Evolutionary conservation across 2,329 filamentous ascomycete genomes (phyloP).

Genomic region (Xylaria sp.): DNA sequence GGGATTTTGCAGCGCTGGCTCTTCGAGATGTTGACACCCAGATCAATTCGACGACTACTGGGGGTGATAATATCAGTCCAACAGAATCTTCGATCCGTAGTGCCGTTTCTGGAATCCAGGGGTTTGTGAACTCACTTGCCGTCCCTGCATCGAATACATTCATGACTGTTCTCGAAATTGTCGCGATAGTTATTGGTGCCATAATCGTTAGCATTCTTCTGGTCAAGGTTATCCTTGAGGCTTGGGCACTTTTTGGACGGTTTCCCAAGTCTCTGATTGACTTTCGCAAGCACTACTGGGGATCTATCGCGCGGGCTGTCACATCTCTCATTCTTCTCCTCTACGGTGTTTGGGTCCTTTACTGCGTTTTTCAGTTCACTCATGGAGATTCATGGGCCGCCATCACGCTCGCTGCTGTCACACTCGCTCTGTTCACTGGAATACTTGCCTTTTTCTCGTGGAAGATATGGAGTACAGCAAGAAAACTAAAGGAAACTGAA

Average conservation of each 20-base stretch:
- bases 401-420: constrained; percentile 81
- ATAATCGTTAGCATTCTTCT: constrained; percentile 88
- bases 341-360: constrained; percentile 94
- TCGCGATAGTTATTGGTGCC: constrained; percentile 82
- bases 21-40: constrained; percentile 58
- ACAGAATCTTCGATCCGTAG: constrained; percentile 47
- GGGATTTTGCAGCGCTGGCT: constrained; percentile 55
- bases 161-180: constrained; percentile 90
- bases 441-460: constrained; percentile 83
- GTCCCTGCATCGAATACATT: constrained; percentile 92
- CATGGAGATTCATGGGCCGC: constrained; percentile 94
- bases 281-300: constrained; percentile 97
- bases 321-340: constrained; percentile 88
- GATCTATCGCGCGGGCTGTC: constrained; percentile 84
- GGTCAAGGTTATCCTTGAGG: constrained; percentile 88
- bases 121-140: constrained; percentile 79
- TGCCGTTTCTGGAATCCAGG: constrained; percentile 76
- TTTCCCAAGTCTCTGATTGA: constrained; percentile 80
- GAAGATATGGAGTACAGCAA: constrained; percentile 80
- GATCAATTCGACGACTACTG: constrained; percentile 47
- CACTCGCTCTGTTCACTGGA: constrained; percentile 78
- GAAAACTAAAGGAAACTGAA: constrained; percentile 73
- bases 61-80: constrained; percentile 27
- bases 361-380: constrained; percentile 95
- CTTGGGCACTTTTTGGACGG: constrained; percentile 86